Percentiles rank a stretch among this genome's conserved stretches.
These are phyloP conservation scores for Aphanocladium album DNA, from an alignment of 2,329 filamentous ascomycete genomes.

Conservation along the genomic window DNA sequence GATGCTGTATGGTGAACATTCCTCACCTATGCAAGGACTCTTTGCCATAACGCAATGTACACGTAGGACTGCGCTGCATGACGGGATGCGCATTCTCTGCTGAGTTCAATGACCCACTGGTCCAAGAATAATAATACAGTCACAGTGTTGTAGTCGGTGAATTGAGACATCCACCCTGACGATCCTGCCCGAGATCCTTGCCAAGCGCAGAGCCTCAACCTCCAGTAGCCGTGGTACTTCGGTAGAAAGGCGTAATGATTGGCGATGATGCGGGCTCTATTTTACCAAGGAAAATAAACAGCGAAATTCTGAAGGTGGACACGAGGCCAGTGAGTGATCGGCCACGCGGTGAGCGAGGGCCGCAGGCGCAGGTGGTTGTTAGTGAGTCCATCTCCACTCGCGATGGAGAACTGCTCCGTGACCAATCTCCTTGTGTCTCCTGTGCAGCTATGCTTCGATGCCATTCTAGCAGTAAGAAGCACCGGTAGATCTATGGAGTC, in stretches of 20 bases:
- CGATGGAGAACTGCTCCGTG: neutral
- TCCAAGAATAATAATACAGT: neutral
- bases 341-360: neutral
- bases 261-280: neutral
- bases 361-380: neutral
- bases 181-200: neutral
- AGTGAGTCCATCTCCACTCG: neutral
- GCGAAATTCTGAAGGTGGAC: neutral
- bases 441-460: neutral
- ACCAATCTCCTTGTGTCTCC: neutral
- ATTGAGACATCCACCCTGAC: conserved; percentile 9
- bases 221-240: neutral
- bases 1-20: neutral
- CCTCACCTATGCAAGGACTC: neutral
- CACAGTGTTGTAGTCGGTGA: neutral
- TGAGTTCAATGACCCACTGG: neutral
- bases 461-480: too few relatives aligned
- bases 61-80: neutral
- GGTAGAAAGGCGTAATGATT: neutral
- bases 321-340: neutral
- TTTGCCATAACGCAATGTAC: neutral
- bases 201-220: neutral
- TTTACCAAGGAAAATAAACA: neutral
- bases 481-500: too few relatives aligned
- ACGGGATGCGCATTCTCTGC: neutral